Evolutionary conservation across 2,329 filamentous ascomycete species (phyloP).

Genomic region (Cytospora leucostoma): DNA sequence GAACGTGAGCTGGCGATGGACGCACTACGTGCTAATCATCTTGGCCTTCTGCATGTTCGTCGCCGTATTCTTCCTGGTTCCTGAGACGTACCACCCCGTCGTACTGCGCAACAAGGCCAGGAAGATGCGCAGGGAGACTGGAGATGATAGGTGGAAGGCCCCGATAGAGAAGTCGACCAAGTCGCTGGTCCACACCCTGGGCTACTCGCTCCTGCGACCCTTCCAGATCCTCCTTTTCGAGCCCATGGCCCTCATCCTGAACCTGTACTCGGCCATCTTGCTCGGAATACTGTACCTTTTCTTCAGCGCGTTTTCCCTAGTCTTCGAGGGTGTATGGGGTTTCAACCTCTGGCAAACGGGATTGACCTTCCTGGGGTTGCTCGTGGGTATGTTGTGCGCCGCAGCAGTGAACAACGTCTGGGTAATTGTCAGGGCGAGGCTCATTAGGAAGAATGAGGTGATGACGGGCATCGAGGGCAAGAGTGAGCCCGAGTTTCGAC

Average conservation of each 20-base stretch:
- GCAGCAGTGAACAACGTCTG: conserved; percentile 67
- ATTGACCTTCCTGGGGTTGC: conserved; percentile 73
- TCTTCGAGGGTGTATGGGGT: conserved; percentile 73
- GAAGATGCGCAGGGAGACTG: conserved; percentile 69
- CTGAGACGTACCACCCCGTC: conserved; percentile 84
- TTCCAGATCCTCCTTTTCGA: conserved; percentile 79
- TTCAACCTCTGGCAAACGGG: conserved; percentile 80
- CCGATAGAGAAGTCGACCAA: conserved; percentile 73
- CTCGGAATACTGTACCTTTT: conserved; percentile 88
- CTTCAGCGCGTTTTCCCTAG: conserved; percentile 82
- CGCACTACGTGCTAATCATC: conserved; percentile 81
- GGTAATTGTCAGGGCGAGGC: conserved; percentile 58
- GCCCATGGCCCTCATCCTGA: conserved; percentile 83
- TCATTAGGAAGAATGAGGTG: conserved; percentile 56
- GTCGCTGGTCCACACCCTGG: conserved; percentile 64
- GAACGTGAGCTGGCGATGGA: conserved; percentile 75
- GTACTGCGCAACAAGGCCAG: conserved; percentile 73
- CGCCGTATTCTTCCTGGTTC: conserved; percentile 71
- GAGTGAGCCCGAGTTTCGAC: conserved; percentile 83
- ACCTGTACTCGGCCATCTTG: conserved; percentile 80
- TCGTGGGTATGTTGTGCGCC: conserved; percentile 67
- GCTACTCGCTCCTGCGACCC: conserved; percentile 64
- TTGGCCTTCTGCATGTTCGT: conserved; percentile 70
- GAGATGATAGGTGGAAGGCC: conserved; percentile 74
- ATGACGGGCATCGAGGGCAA: conserved; percentile 55